Evolutionary conservation across 768 basidiomycete species (phyloP).

Genomic region (Rhodotorula graminis): DNA sequence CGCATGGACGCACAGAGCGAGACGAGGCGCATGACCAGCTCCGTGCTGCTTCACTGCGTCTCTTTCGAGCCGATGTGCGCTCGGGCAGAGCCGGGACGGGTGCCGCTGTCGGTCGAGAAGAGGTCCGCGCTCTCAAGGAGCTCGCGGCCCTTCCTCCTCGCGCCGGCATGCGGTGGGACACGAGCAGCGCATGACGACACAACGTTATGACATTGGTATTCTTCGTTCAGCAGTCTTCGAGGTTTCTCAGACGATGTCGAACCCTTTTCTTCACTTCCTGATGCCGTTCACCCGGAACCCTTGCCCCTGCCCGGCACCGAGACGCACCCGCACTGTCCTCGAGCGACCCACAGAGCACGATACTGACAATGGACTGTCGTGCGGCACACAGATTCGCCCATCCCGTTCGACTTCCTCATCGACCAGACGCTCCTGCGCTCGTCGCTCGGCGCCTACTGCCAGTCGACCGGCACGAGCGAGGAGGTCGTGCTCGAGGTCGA

Average conservation of each 20-base stretch:
- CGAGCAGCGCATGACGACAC: slow-evolving; percentile 27
- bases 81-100: no score
- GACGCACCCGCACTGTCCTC: neutral
- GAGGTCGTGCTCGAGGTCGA: slow-evolving; percentile 89
- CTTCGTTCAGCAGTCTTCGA: slow-evolving; percentile 40
- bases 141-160: neutral
- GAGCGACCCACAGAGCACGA: neutral
- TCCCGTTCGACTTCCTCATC: slow-evolving; percentile 91
- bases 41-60: no score
- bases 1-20: neutral
- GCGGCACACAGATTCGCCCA: slow-evolving; percentile 49
- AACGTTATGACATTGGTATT: slow-evolving; percentile 38
- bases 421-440: slow-evolving; percentile 57
- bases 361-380: neutral
- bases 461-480: slow-evolving; percentile 66
- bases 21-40: no score
- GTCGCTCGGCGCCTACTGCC: slow-evolving; percentile 56
- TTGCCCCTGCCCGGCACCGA: neutral
- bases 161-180: neutral
- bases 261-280: slow-evolving; percentile 40
- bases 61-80: no score
- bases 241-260: slow-evolving; percentile 39
- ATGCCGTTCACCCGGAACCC: slow-evolving; percentile 19
- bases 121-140: neutral
- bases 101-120: neutral